A percentile compares a stretch with the other conserved stretches of the same genome.
Conservation (phyloP, 169 alveolate genomes). For the Besnoitia besnoiti region DNA sequence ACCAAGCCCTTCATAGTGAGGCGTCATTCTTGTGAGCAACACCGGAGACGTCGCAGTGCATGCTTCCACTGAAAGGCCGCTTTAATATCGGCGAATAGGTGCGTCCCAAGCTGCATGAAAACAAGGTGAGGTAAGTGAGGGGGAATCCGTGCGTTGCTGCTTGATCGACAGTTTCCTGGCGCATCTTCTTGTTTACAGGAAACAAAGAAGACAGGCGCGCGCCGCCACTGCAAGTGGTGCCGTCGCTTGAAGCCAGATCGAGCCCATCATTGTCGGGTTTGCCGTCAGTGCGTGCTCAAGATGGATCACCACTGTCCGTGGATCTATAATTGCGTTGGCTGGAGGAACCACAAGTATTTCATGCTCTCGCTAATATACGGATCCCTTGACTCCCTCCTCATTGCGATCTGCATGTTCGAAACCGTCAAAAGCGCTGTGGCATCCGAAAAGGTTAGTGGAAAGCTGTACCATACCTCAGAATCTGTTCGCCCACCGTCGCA, state of each 20-base stretch:
- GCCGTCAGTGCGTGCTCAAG: slow-evolving; percentile 85
- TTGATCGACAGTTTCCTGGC: no score
- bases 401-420: slow-evolving; percentile 78
- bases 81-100: no score
- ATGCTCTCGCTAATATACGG: slow-evolving; percentile 82
- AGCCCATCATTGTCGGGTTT: slow-evolving; percentile 90
- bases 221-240: slow-evolving; percentile 93
- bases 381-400: slow-evolving; percentile 73
- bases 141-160: no score
- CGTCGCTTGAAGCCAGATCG: slow-evolving; percentile 92
- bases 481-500: no score
- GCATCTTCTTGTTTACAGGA: slow-evolving; percentile 91
- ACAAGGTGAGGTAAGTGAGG: no score
- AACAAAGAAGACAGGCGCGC: slow-evolving; percentile 86
- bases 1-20: no score
- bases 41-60: no score
- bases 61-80: no score
- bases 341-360: slow-evolving; percentile 87
- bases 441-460: slow-evolving; percentile 48
- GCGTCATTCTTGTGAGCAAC: no score
- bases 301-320: slow-evolving; percentile 94
- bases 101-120: no score
- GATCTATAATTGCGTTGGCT: slow-evolving; percentile 90
- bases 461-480: no score
- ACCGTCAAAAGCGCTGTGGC: slow-evolving; percentile 66